Evolutionary conservation across 768 basidiomycete species (phyloP).

Genomic region (Calvatia gigantea): DNA sequence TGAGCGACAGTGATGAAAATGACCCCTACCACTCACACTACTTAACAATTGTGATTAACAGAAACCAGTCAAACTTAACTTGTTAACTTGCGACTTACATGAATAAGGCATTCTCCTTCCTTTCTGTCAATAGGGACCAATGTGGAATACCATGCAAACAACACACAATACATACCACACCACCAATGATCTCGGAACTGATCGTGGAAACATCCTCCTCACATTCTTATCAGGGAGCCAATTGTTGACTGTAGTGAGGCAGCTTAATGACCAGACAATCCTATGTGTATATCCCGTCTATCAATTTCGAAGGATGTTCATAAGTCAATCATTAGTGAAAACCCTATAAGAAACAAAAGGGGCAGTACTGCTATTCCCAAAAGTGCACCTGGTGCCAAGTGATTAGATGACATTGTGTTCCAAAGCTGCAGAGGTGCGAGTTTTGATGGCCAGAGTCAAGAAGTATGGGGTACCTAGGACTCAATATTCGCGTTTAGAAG

Average conservation of each 20-base stretch:
- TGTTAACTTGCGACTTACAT: conserved; percentile 52
- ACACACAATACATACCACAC: conserved; percentile 37
- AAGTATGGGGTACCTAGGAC: conserved; percentile 21
- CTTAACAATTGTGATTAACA: background rate
- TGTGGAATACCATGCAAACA: conserved; percentile 60
- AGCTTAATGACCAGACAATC: conserved; percentile 69
- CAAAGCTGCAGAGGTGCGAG: background rate
- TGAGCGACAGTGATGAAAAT: conserved; percentile 37
- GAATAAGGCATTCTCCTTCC: conserved; percentile 50
- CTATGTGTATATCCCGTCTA: conserved; percentile 72
- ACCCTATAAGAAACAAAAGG: background rate
- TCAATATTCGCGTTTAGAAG: conserved; percentile 65
- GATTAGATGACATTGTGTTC: conserved; percentile 27
- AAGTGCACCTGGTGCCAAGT: conserved; percentile 59
- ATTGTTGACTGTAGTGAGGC: conserved; percentile 50
- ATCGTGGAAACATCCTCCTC: background rate
- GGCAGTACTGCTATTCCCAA: conserved; percentile 48
- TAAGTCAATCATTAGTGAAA: background rate
- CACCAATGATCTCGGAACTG: conserved; percentile 39
- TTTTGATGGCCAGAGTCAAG: background rate
- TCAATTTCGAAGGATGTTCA: background rate
- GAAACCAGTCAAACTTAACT: too few relatives aligned
- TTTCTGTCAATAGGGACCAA: conserved; percentile 67
- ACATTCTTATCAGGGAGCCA: conserved; percentile 50
- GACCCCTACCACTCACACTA: conserved; percentile 46